phyloP scores from a whole-genome alignment of 495 filamentous ascomycete species.

The Penicillium longicatenatum region DNA sequence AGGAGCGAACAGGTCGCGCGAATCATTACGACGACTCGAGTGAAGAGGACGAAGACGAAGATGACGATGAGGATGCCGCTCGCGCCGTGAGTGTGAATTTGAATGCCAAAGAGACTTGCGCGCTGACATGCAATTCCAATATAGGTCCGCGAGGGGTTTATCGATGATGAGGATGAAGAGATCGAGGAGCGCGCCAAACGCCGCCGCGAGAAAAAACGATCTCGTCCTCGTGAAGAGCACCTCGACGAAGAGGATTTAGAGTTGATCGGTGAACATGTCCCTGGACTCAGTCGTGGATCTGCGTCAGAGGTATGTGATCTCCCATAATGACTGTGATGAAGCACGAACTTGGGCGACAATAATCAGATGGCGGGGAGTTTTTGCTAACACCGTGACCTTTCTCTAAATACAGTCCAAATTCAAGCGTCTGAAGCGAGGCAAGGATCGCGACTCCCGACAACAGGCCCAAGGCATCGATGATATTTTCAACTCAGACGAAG shows the following conservation, averaged over 20 bases:
- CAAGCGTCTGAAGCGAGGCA: conserved; percentile 92
- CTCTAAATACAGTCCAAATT: conserved; percentile 69
- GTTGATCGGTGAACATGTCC: conserved; percentile 79
- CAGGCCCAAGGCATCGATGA: conserved; percentile 74
- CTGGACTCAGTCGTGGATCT: conserved; percentile 64
- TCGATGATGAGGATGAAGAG: conserved; percentile 91
- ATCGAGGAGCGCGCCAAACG: conserved; percentile 65
- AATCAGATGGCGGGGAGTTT: neutral
- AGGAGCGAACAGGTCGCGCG: conserved; percentile 41
- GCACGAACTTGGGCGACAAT: neutral
- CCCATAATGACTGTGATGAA: neutral
- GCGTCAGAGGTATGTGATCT: conserved; percentile 59
- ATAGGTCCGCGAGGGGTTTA: conserved; percentile 91
- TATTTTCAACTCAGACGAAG: conserved; percentile 91
- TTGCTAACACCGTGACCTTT: conserved; percentile 9
- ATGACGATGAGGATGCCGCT: conserved; percentile 84
- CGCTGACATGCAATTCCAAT: neutral
- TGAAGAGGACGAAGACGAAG: conserved; percentile 95
- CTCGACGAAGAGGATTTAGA: conserved; percentile 97
- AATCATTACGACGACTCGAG: conserved; percentile 75
- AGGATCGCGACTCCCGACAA: conserved; percentile 62
- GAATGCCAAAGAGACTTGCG: conserved; percentile 4
- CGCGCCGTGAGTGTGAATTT: conserved; percentile 42
- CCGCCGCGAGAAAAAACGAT: conserved; percentile 56
- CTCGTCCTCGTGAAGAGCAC: conserved; percentile 67